Conservation (phyloP, 2,329 filamentous ascomycete genomes). For the Colletotrichum eremochloae region DNA sequence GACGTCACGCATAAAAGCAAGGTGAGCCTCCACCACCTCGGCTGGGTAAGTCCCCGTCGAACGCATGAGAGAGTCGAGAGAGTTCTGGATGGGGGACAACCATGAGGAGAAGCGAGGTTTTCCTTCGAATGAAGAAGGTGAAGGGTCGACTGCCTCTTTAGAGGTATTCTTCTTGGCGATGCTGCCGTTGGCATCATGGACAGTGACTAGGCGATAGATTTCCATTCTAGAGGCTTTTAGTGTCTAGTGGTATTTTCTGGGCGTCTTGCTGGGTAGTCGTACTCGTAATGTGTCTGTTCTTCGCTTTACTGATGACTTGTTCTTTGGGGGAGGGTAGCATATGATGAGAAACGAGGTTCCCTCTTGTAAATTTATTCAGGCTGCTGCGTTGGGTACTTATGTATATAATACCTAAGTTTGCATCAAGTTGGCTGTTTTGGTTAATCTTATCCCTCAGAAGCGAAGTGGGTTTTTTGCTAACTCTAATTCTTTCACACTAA, state of each 20-base stretch:
- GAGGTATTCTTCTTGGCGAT: neutral
- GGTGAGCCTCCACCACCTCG: constrained; percentile 18
- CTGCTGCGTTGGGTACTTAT: neutral
- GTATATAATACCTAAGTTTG: neutral
- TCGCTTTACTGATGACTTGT: neutral
- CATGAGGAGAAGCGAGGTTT: constrained; percentile 25
- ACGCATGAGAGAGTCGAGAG: constrained; percentile 20
- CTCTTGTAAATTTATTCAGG: neutral
- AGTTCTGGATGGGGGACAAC: constrained; percentile 11
- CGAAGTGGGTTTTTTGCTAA: neutral
- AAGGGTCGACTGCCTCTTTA: constrained; percentile 14
- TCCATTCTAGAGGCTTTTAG: constrained; percentile 16
- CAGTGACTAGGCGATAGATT: neutral
- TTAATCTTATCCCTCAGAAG: neutral
- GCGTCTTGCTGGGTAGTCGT: neutral
- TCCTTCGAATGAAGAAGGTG: neutral
- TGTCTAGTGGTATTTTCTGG: neutral
- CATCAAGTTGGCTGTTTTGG: constrained; percentile 10
- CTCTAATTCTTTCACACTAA: too few relatives aligned
- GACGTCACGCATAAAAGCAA: constrained; percentile 26
- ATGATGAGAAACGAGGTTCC: neutral
- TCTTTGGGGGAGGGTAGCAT: neutral
- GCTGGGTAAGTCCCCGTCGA: constrained; percentile 29
- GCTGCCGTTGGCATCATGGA: neutral
- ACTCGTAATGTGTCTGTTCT: neutral